phyloP scores from a whole-genome alignment of 495 filamentous ascomycete species.

The Penicillium verhagenii region DNA sequence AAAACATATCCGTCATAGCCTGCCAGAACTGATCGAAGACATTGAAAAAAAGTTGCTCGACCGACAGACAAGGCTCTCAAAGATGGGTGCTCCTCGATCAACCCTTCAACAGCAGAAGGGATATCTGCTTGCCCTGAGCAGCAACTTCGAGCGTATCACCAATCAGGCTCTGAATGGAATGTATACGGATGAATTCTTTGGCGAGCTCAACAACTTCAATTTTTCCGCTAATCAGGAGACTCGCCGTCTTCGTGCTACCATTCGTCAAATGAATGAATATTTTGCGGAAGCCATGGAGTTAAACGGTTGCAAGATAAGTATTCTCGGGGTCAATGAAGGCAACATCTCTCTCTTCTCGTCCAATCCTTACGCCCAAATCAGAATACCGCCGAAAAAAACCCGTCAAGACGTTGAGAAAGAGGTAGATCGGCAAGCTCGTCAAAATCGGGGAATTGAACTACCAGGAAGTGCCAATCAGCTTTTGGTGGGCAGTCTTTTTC shows the following conservation, averaged over 20 bases:
- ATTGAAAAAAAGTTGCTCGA: constrained; percentile 26
- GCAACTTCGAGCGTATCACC: constrained; percentile 49
- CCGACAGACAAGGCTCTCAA: constrained; percentile 27
- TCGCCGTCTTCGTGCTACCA: constrained; percentile 58
- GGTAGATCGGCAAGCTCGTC: constrained; percentile 10
- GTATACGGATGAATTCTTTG: constrained; percentile 59
- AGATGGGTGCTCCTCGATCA: constrained; percentile 50
- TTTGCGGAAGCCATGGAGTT: constrained; percentile 52
- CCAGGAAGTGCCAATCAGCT: constrained; percentile 47
- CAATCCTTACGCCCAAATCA: constrained; percentile 3
- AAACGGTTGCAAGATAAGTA: not conserved
- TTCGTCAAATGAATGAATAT: constrained; percentile 55
- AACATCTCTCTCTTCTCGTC: not conserved
- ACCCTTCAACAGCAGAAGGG: constrained; percentile 50
- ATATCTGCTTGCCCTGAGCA: constrained; percentile 54
- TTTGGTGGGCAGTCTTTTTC: constrained; percentile 42
- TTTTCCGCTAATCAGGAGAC: not conserved
- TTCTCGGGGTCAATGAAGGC: not conserved
- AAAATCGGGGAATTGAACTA: constrained; percentile 41
- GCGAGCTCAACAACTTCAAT: constrained; percentile 19
- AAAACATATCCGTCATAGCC: constrained; percentile 39
- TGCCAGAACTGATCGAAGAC: constrained; percentile 33
- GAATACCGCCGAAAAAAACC: not conserved
- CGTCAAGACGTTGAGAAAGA: constrained; percentile 18
- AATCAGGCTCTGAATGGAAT: constrained; percentile 53